phyloP scores from a whole-genome alignment of 768 basidiomycete species.

The Kwoniella dendrophila region DNA sequence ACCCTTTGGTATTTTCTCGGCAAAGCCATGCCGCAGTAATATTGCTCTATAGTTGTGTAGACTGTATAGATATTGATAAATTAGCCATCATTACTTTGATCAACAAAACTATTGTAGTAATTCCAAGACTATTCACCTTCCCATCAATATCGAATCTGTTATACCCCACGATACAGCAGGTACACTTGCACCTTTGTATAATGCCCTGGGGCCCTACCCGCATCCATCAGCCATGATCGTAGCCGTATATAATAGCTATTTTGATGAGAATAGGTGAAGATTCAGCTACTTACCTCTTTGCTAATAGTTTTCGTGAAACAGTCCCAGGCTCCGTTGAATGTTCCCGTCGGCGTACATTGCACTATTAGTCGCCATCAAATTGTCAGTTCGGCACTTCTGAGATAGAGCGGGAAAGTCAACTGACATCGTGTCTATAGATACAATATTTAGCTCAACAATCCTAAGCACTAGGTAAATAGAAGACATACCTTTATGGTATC shows the following conservation, averaged over 20 bases:
- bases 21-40: conserved; percentile 45
- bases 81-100: not conserved
- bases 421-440: conserved; percentile 44
- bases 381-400: not conserved
- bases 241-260: not conserved
- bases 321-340: conserved; percentile 40
- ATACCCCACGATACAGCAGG: conserved; percentile 55
- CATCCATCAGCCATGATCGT: not conserved
- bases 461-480: not conserved
- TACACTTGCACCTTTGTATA: conserved; percentile 52
- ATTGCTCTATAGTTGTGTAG: conserved; percentile 53
- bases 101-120: not conserved
- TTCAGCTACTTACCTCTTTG: conserved; percentile 37
- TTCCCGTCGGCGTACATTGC: conserved; percentile 47
- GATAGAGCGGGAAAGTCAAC: not conserved
- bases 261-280: not conserved
- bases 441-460: conserved; percentile 5
- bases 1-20: conserved; percentile 32
- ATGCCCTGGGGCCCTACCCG: conserved; percentile 40
- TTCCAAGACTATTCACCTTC: conserved; percentile 42
- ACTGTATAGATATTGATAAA: conserved; percentile 32
- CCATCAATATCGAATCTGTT: conserved; percentile 56
- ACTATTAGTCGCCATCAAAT: conserved; percentile 9
- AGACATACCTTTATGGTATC: conserved; percentile 49
- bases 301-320: conserved; percentile 39